Evolutionary conservation across 169 alveolate species (phyloP), one percentile per base, ranked within the genome.

Genomic region (Toxoplasma gondii): DNA sequence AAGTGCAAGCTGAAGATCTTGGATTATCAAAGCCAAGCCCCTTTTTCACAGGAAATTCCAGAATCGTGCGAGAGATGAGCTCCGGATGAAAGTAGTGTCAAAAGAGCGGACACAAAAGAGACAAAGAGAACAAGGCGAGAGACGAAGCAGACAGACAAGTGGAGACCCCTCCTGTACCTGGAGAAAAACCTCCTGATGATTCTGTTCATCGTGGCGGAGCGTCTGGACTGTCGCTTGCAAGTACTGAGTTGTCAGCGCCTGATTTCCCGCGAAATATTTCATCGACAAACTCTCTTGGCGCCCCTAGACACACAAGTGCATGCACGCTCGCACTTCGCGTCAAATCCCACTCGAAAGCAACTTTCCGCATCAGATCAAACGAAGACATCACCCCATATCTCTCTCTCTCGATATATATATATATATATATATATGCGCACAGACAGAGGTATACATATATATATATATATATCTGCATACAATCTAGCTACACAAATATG

Each of bases 171-270:
- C 74, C 7, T 82, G 22, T n/a, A 58, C 94, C 88, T 70, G 91
- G 54, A 43, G 38, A 39, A 34, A 80, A 34, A 49, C 84, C 34
- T 91, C 94, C 58, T 44, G 58, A 19, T 80, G 58, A 38, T n/a
- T 43, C 86, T 92, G 94, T 36, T 78, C 34, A 69, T 81, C 94
- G 53, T 64, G 94, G 27, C 92, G 91, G 80, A 92, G 80, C 36
- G 84, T 82, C 92, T 92, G 91, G 0, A 82, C 80, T 0, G 94
- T 43, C 44, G 45, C 44, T n/a, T 81, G 91, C 67, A 92, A 34
- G 86, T 81, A 58, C 53, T 39, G 78, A 58, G 78, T 41, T 31
- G 94, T 69, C 87, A 92, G 86, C 49, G 87, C 88, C 19, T 82
- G 81, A 38, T 64, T 31, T 17, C 91, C 86, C 5, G 92, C 92